Conservation (phyloP, 164 flowering plant species). For the Umbellularia californica region DNA sequence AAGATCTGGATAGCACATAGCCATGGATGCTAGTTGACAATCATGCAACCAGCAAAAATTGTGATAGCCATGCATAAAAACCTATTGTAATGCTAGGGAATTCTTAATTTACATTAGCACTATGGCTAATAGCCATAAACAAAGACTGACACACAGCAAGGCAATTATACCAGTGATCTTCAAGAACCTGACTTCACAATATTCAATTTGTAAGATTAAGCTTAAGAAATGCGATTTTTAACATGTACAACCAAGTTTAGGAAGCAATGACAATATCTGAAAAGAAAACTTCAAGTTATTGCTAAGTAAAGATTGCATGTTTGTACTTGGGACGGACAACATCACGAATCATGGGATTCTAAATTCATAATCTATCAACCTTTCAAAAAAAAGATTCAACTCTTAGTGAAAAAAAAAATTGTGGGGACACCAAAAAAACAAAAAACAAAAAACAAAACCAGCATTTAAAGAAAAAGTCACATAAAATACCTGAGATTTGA, state of each 20-base stretch:
- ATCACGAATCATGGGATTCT: neutral
- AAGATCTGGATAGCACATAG: neutral
- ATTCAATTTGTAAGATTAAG: neutral
- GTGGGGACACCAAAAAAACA: too few species aligned
- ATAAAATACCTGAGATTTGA: constrained; percentile 73
- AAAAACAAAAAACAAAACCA: neutral
- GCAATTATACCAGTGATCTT: neutral
- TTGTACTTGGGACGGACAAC: neutral
- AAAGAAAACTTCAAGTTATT: neutral
- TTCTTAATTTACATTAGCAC: neutral
- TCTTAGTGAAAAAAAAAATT: too few species aligned
- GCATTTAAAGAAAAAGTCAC: neutral
- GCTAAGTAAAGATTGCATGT: neutral
- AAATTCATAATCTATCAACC: neutral
- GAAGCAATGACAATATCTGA: neutral
- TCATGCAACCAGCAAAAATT: neutral
- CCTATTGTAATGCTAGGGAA: neutral
- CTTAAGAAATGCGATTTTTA: neutral
- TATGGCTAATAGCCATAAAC: neutral
- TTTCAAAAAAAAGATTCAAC: neutral
- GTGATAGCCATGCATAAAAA: neutral
- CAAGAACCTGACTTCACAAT: neutral
- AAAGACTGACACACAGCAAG: too few species aligned
- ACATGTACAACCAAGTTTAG: too few species aligned
- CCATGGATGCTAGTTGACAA: neutral